Base-by-base conservation (phyloP, 495 filamentous ascomycete genomes). In the Aspergillus leporis region DNA sequence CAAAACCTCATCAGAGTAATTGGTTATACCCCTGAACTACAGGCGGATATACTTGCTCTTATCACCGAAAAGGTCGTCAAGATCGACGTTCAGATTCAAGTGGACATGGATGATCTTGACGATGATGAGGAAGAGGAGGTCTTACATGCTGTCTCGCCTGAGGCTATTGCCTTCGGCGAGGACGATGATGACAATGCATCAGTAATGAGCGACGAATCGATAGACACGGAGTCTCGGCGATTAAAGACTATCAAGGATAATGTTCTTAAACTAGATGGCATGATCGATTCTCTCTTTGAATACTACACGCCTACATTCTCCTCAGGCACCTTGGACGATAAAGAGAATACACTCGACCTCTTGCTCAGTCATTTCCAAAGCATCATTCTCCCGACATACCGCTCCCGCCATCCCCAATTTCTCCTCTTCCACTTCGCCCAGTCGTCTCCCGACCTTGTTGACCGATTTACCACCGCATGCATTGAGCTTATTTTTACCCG, bases 381-480 rank as follows among this genome's bases (percentile, higher is more conserved):
- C 57, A 90, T 89, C 59, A 92, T 99, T 58, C 81, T 98, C 16
- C 92, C 93, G 19, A 94, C 91, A 22, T 89, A 92, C 70, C 88
- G 87, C 43, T 92, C 89, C 21, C 88, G 93, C 45, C 91, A 94
- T 72, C 87, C 90, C 0, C 91, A 95, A 68, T 95, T 96, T 65
- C 83, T 96, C 4, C 84, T 98, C 40, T 98, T 98, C 77, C 93
- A 96, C 73, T 96, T 96, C 66, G 87, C 89, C 16, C 91, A 97
- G 68, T 78, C 77, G 36, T 90, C 89, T 0, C 85, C 89, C 3
- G 74, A 76, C 38, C 84, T 96, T 28, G 85, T 90, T 14, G 89
- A 93, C 61, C 81, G 83, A 53, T 97, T 97, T 66, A 87, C 88
- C 31, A 84, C 87, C n/a, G 87, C 83, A 0, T 91, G 92, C 58